Evolutionary conservation across 2,329 filamentous ascomycete species (phyloP), one percentile per base, ranked within the genome.

Genomic region (Paraphaeosphaeria minitans): DNA sequence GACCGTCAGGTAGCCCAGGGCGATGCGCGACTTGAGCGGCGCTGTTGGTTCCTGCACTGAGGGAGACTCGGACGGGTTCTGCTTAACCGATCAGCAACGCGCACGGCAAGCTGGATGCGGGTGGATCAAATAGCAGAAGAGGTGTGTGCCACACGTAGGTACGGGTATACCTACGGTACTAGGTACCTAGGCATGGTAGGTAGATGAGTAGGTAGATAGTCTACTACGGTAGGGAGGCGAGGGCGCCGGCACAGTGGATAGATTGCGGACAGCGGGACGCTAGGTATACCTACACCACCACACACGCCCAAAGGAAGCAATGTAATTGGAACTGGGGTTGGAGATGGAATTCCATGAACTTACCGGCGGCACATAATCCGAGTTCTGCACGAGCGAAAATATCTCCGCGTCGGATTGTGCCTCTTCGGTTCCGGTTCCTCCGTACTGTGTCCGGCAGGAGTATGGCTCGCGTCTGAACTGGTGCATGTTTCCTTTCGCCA

Each of bases 1-100:
- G 9, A 65, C 61, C 21, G 42, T 39, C 31, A 59, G 37, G 12
- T 47, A 52, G 33, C 29, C 48, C 3, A 56, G 22, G 9, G 64
- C 64, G 33, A 72, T 70, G 5, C 65, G 67, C 9, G 56, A 67
- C 8, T 66, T 67, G 1, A 64, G 52, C 1, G 62, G 65, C 19
- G 61, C 29, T 12, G 61, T 55, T 24, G 64, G 59, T 9, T 61
- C 43, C 1, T 58, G 10, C 9, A 49, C 56, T 16, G 41, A 4
- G 41, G 19, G 41, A 21, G 41, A 22, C 19, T 50, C 7, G 19
- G 16, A n/a, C 13, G 21, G 22, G 13, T 39, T 43, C 51, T 53
- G 39, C 24, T 24, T 14, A 12, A 13, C 6, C 24, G 6, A 43
- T 53, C 22, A 53, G 50, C 50, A 53, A 39, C 7, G 37, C 14